Evolutionary conservation across 306 rosid genomes (phyloP).

Genomic region (Glycine latifolia): DNA sequence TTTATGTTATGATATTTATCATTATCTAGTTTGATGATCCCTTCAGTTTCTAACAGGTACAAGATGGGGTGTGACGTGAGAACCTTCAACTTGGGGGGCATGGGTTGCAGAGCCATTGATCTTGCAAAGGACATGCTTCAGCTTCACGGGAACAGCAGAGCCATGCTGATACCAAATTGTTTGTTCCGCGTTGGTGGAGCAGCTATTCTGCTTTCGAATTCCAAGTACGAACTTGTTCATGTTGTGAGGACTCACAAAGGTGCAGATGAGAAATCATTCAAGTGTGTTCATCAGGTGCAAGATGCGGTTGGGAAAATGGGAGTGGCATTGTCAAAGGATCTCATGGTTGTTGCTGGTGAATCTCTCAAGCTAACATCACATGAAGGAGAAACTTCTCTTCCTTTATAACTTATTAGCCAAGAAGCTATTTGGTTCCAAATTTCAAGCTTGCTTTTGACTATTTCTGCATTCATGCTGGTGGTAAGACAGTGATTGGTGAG

Average conservation of each 20-base stretch:
- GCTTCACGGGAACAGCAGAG: constrained; percentile 65
- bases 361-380: constrained; percentile 71
- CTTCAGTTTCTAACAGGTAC: not conserved
- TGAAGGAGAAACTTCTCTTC: constrained; percentile 69
- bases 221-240: constrained; percentile 70
- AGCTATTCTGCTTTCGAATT: constrained; percentile 66
- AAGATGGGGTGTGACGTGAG: constrained; percentile 60
- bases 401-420: constrained; percentile 54
- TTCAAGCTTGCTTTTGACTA: constrained; percentile 73
- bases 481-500: constrained; percentile 76
- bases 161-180: constrained; percentile 77
- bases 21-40: not conserved
- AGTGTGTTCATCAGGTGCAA: constrained; percentile 65
- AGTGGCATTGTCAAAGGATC: constrained; percentile 66
- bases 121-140: constrained; percentile 74
- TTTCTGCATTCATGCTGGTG: constrained; percentile 80
- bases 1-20: no score
- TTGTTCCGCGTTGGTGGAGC: constrained; percentile 73
- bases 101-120: constrained; percentile 88
- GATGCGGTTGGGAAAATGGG: constrained; percentile 69
- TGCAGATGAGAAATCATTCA: constrained; percentile 65
- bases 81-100: constrained; percentile 74
- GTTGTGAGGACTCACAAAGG: constrained; percentile 72
- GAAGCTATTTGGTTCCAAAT: constrained; percentile 56
- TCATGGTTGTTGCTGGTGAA: constrained; percentile 74